These are phyloP conservation scores for Globisporangium cylindrosporum DNA, from an alignment of 352 stramenopile species.

Conservation along the genomic window DNA sequence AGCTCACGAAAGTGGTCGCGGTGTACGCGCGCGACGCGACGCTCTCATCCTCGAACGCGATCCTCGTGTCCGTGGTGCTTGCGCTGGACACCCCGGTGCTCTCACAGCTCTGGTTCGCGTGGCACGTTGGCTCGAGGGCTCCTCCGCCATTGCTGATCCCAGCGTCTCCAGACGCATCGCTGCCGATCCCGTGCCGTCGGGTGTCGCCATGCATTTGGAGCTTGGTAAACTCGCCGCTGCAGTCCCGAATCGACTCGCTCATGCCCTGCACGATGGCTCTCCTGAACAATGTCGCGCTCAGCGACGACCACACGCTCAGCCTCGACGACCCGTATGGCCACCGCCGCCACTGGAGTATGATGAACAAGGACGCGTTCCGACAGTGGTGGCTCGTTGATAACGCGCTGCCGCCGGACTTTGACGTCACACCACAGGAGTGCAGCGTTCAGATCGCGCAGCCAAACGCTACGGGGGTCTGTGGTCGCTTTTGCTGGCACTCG, in stretches of 20 bases:
- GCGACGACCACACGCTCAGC: conserved; percentile 35
- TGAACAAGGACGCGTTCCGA: conserved; percentile 44
- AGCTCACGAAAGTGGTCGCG: conserved; percentile 51
- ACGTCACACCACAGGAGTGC: conserved; percentile 47
- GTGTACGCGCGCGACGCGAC: conserved; percentile 48
- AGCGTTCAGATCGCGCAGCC: conserved; percentile 48
- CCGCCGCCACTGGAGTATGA: conserved; percentile 47
- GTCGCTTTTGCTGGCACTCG: conserved; percentile 68
- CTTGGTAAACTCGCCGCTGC: conserved; percentile 30
- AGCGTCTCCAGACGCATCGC: conserved; percentile 12
- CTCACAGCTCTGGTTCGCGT: conserved; percentile 62
- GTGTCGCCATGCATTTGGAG: conserved; percentile 31
- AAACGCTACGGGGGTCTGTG: conserved; percentile 54
- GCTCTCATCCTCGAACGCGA: conserved; percentile 55
- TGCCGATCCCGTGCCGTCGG: not conserved
- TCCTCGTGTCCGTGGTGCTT: conserved; percentile 59
- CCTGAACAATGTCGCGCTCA: conserved; percentile 35
- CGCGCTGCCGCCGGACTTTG: conserved; percentile 35
- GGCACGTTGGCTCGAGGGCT: conserved; percentile 51
- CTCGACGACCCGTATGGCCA: conserved; percentile 41
- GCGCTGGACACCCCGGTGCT: conserved; percentile 60
- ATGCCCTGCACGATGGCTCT: conserved; percentile 51
- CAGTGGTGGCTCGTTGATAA: conserved; percentile 34
- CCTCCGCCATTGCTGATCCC: conserved; percentile 28
- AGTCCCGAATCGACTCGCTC: conserved; percentile 48